Percentiles rank a stretch among this genome's conserved stretches.
These are phyloP conservation scores for Pharnaceum exiguum DNA, from an alignment of 148 eudicot genomes.

Conservation along the genomic window DNA sequence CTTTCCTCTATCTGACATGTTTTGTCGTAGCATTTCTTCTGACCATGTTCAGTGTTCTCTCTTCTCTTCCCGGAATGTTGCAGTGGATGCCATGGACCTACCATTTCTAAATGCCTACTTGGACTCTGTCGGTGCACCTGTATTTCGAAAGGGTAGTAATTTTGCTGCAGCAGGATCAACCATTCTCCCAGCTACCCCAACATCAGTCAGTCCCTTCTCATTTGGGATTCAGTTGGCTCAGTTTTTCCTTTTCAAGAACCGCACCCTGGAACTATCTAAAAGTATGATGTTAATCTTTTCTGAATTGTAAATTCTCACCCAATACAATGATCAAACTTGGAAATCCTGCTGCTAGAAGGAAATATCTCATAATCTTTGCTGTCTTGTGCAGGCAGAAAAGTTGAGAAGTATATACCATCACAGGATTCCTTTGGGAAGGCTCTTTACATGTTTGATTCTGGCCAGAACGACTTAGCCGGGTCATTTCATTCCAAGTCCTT, in stretches of 20 bases:
- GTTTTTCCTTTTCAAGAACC: conserved; percentile 75
- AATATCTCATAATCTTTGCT: neutral
- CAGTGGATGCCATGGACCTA: conserved; percentile 93
- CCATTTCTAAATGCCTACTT: conserved; percentile 83
- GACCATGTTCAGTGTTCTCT: neutral
- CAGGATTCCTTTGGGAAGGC: conserved; percentile 62
- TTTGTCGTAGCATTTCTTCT: neutral
- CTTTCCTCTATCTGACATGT: neutral
- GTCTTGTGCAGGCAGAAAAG: conserved; percentile 48
- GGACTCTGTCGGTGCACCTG: conserved; percentile 70
- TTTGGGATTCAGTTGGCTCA: conserved; percentile 80
- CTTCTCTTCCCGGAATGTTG: neutral
- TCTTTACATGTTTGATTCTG: conserved; percentile 90
- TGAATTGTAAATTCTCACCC: neutral
- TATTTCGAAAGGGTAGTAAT: conserved; percentile 64
- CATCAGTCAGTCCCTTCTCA: conserved; percentile 88
- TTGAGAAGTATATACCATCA: conserved; percentile 63
- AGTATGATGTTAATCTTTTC: conserved; percentile 28
- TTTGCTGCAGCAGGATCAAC: conserved; percentile 90
- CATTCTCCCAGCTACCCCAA: conserved; percentile 65
- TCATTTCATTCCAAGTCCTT: conserved; percentile 74
- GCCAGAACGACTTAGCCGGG: conserved; percentile 88
- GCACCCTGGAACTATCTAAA: conserved; percentile 50
- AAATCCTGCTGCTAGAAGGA: too few relatives aligned
- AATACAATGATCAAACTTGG: neutral